Percentiles rank a stretch among this genome's conserved stretches.
These are phyloP conservation scores for Larix kaempferi DNA, from an alignment of 75 land plant species.

Conservation along the genomic window DNA sequence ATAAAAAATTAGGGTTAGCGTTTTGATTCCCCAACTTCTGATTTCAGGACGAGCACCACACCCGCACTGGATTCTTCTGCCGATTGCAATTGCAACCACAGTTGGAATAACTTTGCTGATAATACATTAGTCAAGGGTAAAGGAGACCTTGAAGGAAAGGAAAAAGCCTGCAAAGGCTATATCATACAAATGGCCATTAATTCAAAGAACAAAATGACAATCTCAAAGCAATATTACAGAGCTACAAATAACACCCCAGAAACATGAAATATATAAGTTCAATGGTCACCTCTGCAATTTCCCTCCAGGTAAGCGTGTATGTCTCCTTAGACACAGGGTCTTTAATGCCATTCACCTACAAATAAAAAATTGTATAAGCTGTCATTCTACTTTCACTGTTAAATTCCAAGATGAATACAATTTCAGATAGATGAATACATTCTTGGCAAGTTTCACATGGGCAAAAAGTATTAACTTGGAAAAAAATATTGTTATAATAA, in stretches of 20 bases:
- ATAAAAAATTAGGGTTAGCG: too few species aligned
- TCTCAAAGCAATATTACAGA: neutral
- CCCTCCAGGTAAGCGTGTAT: conserved; percentile 65
- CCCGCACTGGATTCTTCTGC: too few species aligned
- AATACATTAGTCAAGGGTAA: too few species aligned
- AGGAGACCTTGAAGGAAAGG: neutral
- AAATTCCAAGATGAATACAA: neutral
- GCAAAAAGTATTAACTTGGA: neutral
- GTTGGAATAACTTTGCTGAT: too few species aligned
- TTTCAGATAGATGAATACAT: neutral
- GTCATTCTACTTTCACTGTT: neutral
- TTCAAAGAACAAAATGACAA: neutral
- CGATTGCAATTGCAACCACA: too few species aligned
- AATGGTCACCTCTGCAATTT: conserved; percentile 57
- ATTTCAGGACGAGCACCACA: too few species aligned
- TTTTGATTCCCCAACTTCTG: too few species aligned
- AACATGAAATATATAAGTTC: neutral
- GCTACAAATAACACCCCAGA: neutral
- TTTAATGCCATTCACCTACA: conserved; percentile 15
- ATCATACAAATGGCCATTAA: neutral
- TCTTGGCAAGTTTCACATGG: neutral
- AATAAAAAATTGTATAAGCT: neutral
- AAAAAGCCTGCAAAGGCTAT: neutral
- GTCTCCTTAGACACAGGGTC: conserved; percentile 66
- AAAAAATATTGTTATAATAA: too few species aligned